Conservation (phyloP, 176 grass and related monocot species). For the Neostapfia colusana region DNA sequence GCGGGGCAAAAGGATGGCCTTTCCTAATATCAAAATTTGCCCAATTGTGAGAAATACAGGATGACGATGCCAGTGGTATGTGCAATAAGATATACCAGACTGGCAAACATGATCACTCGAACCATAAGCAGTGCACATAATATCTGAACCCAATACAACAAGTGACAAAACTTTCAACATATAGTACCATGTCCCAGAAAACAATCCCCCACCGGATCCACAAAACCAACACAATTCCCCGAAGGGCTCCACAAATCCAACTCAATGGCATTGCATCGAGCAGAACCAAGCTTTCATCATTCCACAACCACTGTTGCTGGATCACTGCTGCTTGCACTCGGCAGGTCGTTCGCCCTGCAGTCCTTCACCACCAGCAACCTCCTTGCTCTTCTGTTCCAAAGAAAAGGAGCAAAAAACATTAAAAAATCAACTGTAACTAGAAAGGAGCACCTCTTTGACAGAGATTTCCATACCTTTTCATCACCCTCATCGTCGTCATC, state of each 20-base stretch:
- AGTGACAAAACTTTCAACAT: conserved; percentile 46
- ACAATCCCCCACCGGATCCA: conserved; percentile 39
- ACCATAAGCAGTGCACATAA: conserved; percentile 36
- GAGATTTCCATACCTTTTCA: conserved; percentile 26
- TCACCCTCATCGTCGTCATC: conserved; percentile 50
- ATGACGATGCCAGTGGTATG: conserved; percentile 27
- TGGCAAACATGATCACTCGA: conserved; percentile 32
- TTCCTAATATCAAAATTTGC: conserved; percentile 39
- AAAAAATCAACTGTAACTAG: neutral
- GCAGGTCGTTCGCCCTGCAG: conserved; percentile 66
- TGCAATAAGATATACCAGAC: conserved; percentile 44
- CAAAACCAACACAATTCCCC: conserved; percentile 26
- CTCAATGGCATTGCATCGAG: conserved; percentile 39
- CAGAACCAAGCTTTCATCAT: conserved; percentile 43
- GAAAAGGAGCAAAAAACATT: neutral
- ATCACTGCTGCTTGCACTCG: conserved; percentile 75
- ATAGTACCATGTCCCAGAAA: conserved; percentile 25
- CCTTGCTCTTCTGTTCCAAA: conserved; percentile 51
- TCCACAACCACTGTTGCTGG: conserved; percentile 14
- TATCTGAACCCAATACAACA: conserved; percentile 48
- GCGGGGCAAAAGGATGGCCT: neutral
- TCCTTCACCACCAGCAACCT: conserved; percentile 46
- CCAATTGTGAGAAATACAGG: conserved; percentile 7
- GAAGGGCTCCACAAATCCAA: conserved; percentile 35
- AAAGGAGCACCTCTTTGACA: neutral